phyloP scores from a whole-genome alignment of 2,329 filamentous ascomycete species.

The Pezicula radicicola region DNA sequence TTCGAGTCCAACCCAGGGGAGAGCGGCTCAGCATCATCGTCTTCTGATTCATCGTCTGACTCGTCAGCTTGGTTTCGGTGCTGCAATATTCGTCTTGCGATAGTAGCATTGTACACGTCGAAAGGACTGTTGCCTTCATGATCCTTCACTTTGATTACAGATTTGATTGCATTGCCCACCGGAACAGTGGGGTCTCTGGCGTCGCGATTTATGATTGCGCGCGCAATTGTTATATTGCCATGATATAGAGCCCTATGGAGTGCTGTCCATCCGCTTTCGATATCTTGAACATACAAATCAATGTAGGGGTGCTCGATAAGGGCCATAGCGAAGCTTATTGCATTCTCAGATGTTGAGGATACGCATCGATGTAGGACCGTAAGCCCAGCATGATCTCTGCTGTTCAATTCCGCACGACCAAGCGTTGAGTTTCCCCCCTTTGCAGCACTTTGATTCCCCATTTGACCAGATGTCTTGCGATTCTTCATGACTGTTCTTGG shows the following conservation, averaged over 20 bases:
- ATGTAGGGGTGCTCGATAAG: slow-evolving; percentile 78
- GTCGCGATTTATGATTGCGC: slow-evolving; percentile 77
- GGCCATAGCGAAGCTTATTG: slow-evolving; percentile 71
- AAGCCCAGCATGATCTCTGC: slow-evolving; percentile 75
- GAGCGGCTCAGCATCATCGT: slow-evolving; percentile 45
- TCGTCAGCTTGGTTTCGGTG: slow-evolving; percentile 17
- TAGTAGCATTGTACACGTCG: slow-evolving; percentile 86
- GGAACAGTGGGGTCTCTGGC: slow-evolving; percentile 54
- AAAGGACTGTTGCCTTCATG: slow-evolving; percentile 93
- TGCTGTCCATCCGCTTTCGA: slow-evolving; percentile 93
- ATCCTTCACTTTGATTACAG: slow-evolving; percentile 92
- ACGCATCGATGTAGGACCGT: slow-evolving; percentile 83
- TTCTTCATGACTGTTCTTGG: slow-evolving; percentile 46
- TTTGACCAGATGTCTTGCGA: slow-evolving; percentile 50
- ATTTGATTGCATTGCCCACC: slow-evolving; percentile 51
- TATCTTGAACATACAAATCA: slow-evolving; percentile 84
- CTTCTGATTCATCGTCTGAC: slow-evolving; percentile 45
- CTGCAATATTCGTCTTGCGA: slow-evolving; percentile 70
- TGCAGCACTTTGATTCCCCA: slow-evolving; percentile 37
- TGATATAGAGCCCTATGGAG: slow-evolving; percentile 87
- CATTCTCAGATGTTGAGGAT: slow-evolving; percentile 68
- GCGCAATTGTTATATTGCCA: slow-evolving; percentile 84
- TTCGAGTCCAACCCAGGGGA: neutral
- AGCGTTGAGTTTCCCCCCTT: slow-evolving; percentile 43
- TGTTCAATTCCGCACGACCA: slow-evolving; percentile 71